Base-by-base conservation (phyloP, 2,329 filamentous ascomycete species). In the Leptographium radiaticola region DNA sequence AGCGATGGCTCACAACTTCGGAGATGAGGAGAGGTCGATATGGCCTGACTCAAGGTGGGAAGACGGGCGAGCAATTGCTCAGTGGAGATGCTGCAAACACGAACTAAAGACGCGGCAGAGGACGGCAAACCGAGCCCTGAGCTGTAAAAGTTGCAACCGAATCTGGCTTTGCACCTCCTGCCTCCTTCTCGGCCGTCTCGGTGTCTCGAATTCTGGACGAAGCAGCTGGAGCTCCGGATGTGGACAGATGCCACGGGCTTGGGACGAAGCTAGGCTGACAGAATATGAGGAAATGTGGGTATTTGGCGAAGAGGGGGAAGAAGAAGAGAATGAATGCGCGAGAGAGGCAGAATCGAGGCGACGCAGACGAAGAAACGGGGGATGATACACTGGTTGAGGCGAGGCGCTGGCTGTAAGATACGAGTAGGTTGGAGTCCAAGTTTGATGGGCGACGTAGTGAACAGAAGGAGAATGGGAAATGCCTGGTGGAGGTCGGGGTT, bases 401-500 rank as follows among this genome's bases (percentile, higher is more conserved):
- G 15, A 11, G 12, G 8, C 42, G 20, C 16, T n/a, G 10, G 16
- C 11, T 36, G 46, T 48, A 34, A 33, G 36, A 30, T 49, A 38
- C 30, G 25, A 25, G 34, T 36, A 36, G 39, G 47, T 49, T 49
- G 34, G 18, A 10, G 47, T 25, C 30, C 25, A 15, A 18, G 47
- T 39, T 40, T 39, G 47, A 6, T 34, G n/a, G 33, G 18, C 25
- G 38, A 43, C 6, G 8, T 50, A 25, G 12, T 25, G n/a, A 33
- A 30, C 20, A 42, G 48, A 50, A 20, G 36, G n/a, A 25, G 12
- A 40, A 18, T 36, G 36, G 40, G 38, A 49, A 53, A 49, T 44
- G 46, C 43, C 31, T 45, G 39, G 49, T 51, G 52, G 44, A 43
- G 46, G 52, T 15, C 44, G 45, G 50, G 51, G 33, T 44, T 54